Evolutionary conservation across 75 land plant species (phyloP).

Genomic region (Adiantum capillusveneris): DNA sequence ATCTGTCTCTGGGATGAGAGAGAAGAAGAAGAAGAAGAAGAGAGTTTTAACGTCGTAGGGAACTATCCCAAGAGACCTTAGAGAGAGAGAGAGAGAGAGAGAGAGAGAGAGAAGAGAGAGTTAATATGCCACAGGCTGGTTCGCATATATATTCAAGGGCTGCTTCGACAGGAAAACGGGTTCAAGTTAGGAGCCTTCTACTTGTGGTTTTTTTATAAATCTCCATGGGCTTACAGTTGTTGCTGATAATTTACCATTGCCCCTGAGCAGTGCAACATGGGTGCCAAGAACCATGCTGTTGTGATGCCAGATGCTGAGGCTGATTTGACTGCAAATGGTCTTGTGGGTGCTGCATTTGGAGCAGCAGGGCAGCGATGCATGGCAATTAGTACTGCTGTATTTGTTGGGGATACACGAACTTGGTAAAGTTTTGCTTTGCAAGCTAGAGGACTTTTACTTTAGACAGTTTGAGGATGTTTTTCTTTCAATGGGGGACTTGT

Average conservation of each 20-base stretch:
- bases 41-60: no score
- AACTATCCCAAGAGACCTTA: no score
- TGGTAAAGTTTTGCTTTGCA: slow-evolving; percentile 36
- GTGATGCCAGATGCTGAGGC: slow-evolving; percentile 86
- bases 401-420: slow-evolving; percentile 69
- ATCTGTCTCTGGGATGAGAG: no score
- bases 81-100: slow-evolving; percentile 1
- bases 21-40: neutral
- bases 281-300: slow-evolving; percentile 88
- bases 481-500: no score
- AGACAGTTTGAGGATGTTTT: no score
- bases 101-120: neutral
- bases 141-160: slow-evolving; percentile 86
- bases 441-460: no score
- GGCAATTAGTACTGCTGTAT: slow-evolving; percentile 77
- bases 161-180: slow-evolving; percentile 74
- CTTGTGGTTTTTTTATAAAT: neutral
- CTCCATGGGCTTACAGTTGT: no score
- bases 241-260: no score
- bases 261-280: slow-evolving; percentile 73
- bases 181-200: slow-evolving; percentile 43
- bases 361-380: slow-evolving; percentile 87
- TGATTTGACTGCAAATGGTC: slow-evolving; percentile 72
- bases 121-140: slow-evolving; percentile 42
- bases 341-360: slow-evolving; percentile 88